phyloP scores from a whole-genome alignment of 768 basidiomycete species.

The Hypholoma fasciculare region DNA sequence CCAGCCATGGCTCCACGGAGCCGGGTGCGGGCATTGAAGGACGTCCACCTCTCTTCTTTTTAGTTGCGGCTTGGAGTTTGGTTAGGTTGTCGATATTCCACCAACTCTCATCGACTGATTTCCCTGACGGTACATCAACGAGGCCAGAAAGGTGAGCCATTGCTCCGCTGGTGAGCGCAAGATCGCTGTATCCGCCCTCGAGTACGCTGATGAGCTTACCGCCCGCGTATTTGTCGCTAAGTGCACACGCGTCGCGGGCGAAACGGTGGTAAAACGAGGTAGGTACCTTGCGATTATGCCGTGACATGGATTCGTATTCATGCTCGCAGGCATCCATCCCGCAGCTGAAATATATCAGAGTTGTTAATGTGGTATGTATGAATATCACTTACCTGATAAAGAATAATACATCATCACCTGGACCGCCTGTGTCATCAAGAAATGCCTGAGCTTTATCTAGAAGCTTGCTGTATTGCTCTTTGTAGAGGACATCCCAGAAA shows the following conservation, averaged over 20 bases:
- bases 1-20: constrained; percentile 54
- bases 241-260: constrained; percentile 62
- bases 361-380: background rate
- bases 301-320: constrained; percentile 87
- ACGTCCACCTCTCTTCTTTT: constrained; percentile 56
- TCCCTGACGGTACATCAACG: constrained; percentile 30
- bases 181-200: constrained; percentile 94
- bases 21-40: constrained; percentile 33
- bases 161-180: constrained; percentile 79
- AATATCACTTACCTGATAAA: constrained; percentile 71
- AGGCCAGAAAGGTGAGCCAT: constrained; percentile 83
- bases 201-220: constrained; percentile 86
- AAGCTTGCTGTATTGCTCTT: constrained; percentile 58
- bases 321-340: constrained; percentile 96
- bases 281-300: constrained; percentile 90
- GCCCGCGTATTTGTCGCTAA: constrained; percentile 64
- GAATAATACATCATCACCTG: constrained; percentile 71
- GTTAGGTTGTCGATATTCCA: constrained; percentile 63
- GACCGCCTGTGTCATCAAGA: constrained; percentile 61
- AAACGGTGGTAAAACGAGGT: constrained; percentile 85
- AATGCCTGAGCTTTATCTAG: constrained; percentile 72
- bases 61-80: constrained; percentile 64
- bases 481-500: constrained; percentile 77
- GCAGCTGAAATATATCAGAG: constrained; percentile 49
- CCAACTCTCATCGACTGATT: constrained; percentile 52